Evolutionary conservation across 805 yeast genomes (phyloP).

Genomic region (Saturnispora serradocipensis): DNA sequence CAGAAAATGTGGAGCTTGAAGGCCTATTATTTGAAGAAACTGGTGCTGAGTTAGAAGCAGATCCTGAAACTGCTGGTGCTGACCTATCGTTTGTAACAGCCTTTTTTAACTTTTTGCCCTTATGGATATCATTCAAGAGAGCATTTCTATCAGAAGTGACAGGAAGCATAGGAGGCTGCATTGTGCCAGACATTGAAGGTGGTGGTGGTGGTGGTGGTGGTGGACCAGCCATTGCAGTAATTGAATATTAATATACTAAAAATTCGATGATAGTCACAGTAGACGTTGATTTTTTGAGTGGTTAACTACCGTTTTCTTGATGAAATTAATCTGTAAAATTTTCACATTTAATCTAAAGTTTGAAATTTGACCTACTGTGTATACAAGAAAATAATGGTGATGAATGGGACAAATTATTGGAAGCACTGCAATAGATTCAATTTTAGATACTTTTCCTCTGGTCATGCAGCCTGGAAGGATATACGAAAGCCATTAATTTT

Average conservation of each 20-base stretch:
- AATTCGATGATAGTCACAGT: background rate
- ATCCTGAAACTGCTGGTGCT: slow-evolving; percentile 42
- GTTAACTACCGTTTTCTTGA: background rate
- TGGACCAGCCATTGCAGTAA: slow-evolving; percentile 28
- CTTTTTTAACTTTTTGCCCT: slow-evolving; percentile 53
- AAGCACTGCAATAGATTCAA: background rate
- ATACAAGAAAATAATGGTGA: background rate
- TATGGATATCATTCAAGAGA: slow-evolving; percentile 73
- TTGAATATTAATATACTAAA: background rate
- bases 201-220: slow-evolving; percentile 55
- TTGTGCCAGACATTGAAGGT: slow-evolving; percentile 36
- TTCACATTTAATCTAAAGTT: background rate
- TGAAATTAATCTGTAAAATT: background rate
- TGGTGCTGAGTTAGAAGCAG: slow-evolving; percentile 14
- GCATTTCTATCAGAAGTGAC: slow-evolving; percentile 38
- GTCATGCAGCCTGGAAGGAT: too few relatives aligned
- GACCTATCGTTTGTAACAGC: slow-evolving; percentile 62
- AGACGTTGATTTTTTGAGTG: background rate
- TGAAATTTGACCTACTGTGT: background rate
- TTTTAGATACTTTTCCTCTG: background rate
- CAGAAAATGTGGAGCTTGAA: slow-evolving; percentile 19
- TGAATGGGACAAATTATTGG: background rate
- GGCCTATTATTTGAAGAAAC: slow-evolving; percentile 15
- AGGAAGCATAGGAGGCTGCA: slow-evolving; percentile 20
- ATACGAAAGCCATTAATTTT: slow-evolving; percentile 1